Evolutionary conservation across 2,329 filamentous ascomycete genomes (phyloP).

Genomic region (Claviceps sp.): DNA sequence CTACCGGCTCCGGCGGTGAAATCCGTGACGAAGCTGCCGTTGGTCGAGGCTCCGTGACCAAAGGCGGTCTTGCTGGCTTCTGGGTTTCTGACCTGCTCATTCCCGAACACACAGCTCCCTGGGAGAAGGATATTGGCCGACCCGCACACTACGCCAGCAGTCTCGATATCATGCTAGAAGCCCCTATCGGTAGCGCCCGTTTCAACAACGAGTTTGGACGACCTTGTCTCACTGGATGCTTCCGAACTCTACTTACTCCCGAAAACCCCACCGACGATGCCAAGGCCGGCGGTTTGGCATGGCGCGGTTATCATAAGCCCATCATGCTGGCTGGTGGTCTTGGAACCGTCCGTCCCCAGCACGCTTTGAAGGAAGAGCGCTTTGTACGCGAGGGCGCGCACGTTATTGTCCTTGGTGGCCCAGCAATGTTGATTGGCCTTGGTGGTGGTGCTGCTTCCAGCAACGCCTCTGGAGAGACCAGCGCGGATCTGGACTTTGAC

Average conservation of each 20-base stretch:
- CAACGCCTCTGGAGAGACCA: conserved; percentile 75
- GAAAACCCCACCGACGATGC: conserved; percentile 3
- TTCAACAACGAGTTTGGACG: conserved; percentile 98
- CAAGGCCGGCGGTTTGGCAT: conserved; percentile 32
- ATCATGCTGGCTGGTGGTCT: conserved; percentile 97
- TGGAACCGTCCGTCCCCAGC: conserved; percentile 79
- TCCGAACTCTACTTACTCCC: conserved; percentile 68
- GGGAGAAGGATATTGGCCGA: conserved; percentile 84
- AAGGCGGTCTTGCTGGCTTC: conserved; percentile 84
- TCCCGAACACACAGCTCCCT: conserved; percentile 67
- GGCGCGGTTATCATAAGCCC: conserved; percentile 91
- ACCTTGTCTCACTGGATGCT: conserved; percentile 78
- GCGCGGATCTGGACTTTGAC: conserved; percentile 87
- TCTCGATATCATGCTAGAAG: conserved; percentile 95
- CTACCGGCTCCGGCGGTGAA: conserved; percentile 89
- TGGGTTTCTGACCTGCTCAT: conserved; percentile 92
- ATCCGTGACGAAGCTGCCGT: conserved; percentile 93
- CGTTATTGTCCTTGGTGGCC: conserved; percentile 84
- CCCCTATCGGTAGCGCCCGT: conserved; percentile 82
- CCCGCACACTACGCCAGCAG: conserved; percentile 87
- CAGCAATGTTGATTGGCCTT: conserved; percentile 94
- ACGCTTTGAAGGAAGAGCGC: conserved; percentile 72
- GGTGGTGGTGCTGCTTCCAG: conserved; percentile 92
- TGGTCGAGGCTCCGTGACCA: conserved; percentile 81
- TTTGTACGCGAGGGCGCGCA: conserved; percentile 79